Base-by-base conservation (phyloP, 2,329 filamentous ascomycete species). In the Taxawa tesnikishii region DNA sequence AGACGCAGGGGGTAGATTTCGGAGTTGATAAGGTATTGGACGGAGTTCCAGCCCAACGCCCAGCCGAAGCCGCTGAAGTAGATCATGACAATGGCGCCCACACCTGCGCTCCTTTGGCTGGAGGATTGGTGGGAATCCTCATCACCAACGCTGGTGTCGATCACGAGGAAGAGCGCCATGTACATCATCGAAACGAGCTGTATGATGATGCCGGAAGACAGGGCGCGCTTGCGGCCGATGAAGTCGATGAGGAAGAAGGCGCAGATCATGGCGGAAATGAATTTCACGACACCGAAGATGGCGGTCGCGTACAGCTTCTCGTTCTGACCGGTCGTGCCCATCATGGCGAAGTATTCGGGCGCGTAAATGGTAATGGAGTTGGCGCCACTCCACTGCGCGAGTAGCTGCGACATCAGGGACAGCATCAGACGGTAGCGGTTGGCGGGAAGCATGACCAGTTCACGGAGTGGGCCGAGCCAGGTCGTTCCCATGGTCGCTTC, bases 181-280 rank as follows among this genome's bases (percentile, higher is more conserved):
- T 70, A 72, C 3, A 68, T 48, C 61, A 71, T 68, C n/a, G 62
- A 50, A 8, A 69, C n/a, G 4, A 62, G 47, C 35, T 69, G 66
- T 0, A 68, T 45, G 2, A 48, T 48, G 27, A 69, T 67, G 6
- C 67, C 67, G n/a, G 56, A 54, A 26, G 57, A 52, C 5, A 70
- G 54, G 1, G 65, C 55, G 10, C 64, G 54, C 55, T 84, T 85
- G 37, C 82, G 75, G 4, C 82, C 82, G 41, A 87, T 75, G 33
- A 79, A 74, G 44, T 87, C 82, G 41, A 87, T 79, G 6, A 87
- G 67, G 67, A 87, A 83, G 32, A 85, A 65, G 0, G 81, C 80
- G 50, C 80, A 87, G 24, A 72, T 42, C 18, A 85, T 50, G 10
- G 78, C 72, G 0, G 76, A 68, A 5, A 71, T 50, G 33, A 87